A percentile compares a stretch with the other conserved stretches of the same genome.
Conservation (phyloP, 2,329 filamentous ascomycete species). For the Colletotrichum camelliae region DNA sequence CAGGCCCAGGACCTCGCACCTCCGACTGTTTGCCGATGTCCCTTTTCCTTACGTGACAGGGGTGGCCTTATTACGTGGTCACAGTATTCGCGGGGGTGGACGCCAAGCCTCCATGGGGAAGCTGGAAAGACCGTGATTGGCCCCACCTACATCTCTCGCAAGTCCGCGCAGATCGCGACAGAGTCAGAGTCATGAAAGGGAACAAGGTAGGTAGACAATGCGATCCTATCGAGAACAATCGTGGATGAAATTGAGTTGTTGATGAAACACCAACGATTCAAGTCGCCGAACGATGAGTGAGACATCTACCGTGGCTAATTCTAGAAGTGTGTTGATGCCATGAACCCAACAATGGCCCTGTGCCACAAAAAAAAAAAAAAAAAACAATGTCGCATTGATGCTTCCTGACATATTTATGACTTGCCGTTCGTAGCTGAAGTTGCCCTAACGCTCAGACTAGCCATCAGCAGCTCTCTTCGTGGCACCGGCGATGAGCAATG, state of each 20-base stretch:
- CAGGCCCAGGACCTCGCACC: background rate
- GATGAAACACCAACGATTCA: background rate
- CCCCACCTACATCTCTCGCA: background rate
- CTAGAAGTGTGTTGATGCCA: background rate
- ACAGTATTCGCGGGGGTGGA: background rate
- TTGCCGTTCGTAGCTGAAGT: background rate
- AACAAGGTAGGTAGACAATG: background rate
- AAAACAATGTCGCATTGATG: background rate
- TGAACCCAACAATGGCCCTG: background rate
- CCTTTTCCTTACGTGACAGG: background rate
- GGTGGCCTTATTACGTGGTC: background rate
- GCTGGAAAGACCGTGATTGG: background rate
- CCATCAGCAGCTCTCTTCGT: slow-evolving; percentile 29
- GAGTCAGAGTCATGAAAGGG: background rate
- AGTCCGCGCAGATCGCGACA: background rate
- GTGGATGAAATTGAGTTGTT: background rate
- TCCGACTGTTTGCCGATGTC: background rate
- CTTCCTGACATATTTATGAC: background rate
- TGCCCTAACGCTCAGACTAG: slow-evolving; percentile 22
- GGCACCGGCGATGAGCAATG: slow-evolving; percentile 29
- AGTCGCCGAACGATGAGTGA: background rate
- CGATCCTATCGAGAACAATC: background rate
- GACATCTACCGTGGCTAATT: background rate
- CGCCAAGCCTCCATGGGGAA: background rate
- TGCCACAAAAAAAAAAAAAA: background rate